These are phyloP conservation scores for Chenopodium formosanum DNA, from an alignment of 148 eudicot genomes.

Conservation along the genomic window DNA sequence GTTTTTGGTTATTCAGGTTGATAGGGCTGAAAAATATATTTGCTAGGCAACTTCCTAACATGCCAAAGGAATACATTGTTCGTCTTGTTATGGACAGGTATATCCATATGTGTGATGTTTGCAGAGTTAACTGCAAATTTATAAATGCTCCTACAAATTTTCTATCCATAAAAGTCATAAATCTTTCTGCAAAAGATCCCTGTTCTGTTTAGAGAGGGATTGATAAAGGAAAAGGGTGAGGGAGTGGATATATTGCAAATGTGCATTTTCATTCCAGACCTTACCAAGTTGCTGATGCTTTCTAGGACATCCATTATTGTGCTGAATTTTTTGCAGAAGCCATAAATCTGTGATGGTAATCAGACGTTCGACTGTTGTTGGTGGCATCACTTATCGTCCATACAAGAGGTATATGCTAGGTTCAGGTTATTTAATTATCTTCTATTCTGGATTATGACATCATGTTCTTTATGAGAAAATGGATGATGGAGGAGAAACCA, in stretches of 20 bases:
- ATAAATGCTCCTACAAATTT: neutral
- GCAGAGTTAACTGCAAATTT: neutral
- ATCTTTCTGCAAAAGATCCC: neutral
- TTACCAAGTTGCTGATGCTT: neutral
- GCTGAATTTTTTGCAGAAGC: slow-evolving; percentile 51
- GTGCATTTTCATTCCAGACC: neutral
- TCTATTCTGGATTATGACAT: neutral
- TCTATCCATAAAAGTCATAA: neutral
- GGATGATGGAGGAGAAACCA: neutral
- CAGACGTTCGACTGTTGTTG: slow-evolving; percentile 70
- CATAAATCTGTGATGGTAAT: slow-evolving; percentile 95
- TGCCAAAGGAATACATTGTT: slow-evolving; percentile 99
- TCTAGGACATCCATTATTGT: slow-evolving; percentile 3
- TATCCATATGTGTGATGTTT: neutral
- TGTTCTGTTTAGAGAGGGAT: neutral
- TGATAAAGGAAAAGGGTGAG: neutral
- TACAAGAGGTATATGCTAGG: slow-evolving; percentile 55
- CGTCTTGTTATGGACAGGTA: slow-evolving; percentile 99
- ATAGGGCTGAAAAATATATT: slow-evolving; percentile 96
- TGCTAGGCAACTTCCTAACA: slow-evolving; percentile 93
- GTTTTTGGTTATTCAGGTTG: slow-evolving; percentile 54
- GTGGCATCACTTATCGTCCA: slow-evolving; percentile 98
- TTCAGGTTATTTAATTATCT: slow-evolving; percentile 12
- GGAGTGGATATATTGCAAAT: neutral
- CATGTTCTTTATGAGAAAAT: neutral